Conservation (phyloP, 2,329 filamentous ascomycete species). For the Diaporthe caulivora region DNA sequence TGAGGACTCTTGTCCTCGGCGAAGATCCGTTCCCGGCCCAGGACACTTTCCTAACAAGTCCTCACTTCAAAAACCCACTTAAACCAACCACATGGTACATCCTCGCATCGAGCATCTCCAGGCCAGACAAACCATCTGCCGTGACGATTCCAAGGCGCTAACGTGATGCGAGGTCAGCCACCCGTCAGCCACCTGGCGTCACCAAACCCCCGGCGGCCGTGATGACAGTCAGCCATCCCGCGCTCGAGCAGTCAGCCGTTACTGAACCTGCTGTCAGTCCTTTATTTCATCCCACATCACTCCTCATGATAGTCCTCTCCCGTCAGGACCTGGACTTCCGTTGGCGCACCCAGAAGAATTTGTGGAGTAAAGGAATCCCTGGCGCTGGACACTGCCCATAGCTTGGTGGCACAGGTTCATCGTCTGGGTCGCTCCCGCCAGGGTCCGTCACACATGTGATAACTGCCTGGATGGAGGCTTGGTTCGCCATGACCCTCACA, state of each 20-base stretch:
- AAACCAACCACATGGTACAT: no score
- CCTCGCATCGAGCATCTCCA: no score
- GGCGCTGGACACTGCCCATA: background rate
- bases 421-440: background rate
- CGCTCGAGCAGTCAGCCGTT: background rate
- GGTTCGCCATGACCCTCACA: background rate
- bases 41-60: background rate
- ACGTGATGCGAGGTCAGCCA: background rate
- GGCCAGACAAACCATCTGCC: background rate
- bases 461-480: background rate
- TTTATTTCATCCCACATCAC: background rate
- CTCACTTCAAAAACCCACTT: no score
- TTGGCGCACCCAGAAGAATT: background rate
- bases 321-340: no score
- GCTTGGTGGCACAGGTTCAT: background rate
- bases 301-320: background rate
- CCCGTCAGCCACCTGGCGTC: slow-evolving; percentile 1
- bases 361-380: background rate
- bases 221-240: slow-evolving; percentile 10
- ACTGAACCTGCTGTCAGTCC: background rate
- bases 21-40: background rate
- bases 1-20: background rate
- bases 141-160: background rate
- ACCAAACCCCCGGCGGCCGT: background rate
- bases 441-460: background rate